Conservation (phyloP, 306 rosid species). For the Cucumis hystrix region DNA sequence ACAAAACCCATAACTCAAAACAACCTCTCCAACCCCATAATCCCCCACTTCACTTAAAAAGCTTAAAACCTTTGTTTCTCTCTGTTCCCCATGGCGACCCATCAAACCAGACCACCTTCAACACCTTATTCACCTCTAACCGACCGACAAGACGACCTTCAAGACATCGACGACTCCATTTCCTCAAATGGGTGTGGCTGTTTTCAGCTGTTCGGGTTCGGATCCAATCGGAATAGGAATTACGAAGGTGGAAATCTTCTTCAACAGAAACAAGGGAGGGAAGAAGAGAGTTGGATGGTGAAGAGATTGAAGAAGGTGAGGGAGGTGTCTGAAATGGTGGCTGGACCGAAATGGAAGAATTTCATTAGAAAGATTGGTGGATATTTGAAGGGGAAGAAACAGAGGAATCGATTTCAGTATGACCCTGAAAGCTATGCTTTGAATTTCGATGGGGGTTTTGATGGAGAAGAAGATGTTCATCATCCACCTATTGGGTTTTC, state of each 20-base stretch:
- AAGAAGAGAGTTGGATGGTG: conserved; percentile 28
- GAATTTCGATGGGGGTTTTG: conserved; percentile 38
- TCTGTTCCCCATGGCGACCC: conserved; percentile 17
- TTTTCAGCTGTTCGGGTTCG: conserved; percentile 16
- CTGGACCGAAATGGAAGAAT: conserved; percentile 70
- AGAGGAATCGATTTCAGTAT: conserved; percentile 31
- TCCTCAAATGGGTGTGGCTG: conserved; percentile 30
- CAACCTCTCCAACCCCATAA: not conserved
- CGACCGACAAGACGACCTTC: conserved; percentile 14
- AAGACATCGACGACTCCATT: conserved; percentile 14
- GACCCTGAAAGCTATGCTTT: conserved; percentile 67
- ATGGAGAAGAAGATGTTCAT: conserved; percentile 36
- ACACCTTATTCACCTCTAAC: conserved; percentile 12
- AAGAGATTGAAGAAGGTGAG: conserved; percentile 29
- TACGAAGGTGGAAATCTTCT: conserved; percentile 12
- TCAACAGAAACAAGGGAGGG: conserved; percentile 1
- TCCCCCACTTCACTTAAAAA: not conserved
- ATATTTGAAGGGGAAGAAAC: conserved; percentile 4
- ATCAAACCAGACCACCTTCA: conserved; percentile 13
- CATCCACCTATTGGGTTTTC: conserved; percentile 29
- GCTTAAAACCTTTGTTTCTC: not conserved
- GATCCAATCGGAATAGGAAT: conserved; percentile 10
- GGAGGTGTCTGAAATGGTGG: conserved; percentile 43
- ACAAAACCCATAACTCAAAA: not conserved
- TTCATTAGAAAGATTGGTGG: conserved; percentile 54